These are phyloP conservation scores for Planoprotostelium fungivorum DNA, from an alignment of 78 protist species.

Conservation along the genomic window DNA sequence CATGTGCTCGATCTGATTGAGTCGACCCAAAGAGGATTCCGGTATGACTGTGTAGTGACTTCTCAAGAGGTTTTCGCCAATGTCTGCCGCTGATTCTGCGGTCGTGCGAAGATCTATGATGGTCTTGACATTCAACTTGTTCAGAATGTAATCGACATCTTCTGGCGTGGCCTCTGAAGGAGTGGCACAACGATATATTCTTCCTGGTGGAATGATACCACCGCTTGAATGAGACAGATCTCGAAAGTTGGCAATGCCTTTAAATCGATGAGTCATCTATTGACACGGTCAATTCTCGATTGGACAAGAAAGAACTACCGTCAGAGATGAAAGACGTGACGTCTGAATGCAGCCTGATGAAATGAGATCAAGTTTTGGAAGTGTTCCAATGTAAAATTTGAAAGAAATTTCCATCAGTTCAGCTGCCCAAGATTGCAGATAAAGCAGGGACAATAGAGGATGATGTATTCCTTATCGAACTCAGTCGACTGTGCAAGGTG, in stretches of 20 bases:
- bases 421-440: too few relatives aligned
- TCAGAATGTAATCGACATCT: neutral
- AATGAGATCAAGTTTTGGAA: too few relatives aligned
- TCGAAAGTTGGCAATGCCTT: neutral
- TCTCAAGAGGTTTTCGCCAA: neutral
- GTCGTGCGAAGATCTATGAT: neutral
- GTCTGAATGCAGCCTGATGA: too few relatives aligned
- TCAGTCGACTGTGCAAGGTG: too few relatives aligned
- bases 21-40: neutral
- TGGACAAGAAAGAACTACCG: too few relatives aligned
- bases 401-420: too few relatives aligned
- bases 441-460: too few relatives aligned
- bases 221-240: neutral
- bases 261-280: too few relatives aligned
- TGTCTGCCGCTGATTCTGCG: neutral
- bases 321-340: too few relatives aligned
- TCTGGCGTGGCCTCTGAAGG: neutral
- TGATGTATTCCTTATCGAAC: too few relatives aligned
- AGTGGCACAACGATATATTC: neutral
- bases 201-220: neutral
- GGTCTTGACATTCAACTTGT: neutral
- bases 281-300: too few relatives aligned
- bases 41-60: neutral
- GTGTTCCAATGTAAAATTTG: too few relatives aligned
- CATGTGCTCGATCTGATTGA: neutral